Evolutionary conservation across 768 basidiomycete genomes (phyloP), one percentile per base, ranked within the genome.

Genomic region (Russula ochroleuca): DNA sequence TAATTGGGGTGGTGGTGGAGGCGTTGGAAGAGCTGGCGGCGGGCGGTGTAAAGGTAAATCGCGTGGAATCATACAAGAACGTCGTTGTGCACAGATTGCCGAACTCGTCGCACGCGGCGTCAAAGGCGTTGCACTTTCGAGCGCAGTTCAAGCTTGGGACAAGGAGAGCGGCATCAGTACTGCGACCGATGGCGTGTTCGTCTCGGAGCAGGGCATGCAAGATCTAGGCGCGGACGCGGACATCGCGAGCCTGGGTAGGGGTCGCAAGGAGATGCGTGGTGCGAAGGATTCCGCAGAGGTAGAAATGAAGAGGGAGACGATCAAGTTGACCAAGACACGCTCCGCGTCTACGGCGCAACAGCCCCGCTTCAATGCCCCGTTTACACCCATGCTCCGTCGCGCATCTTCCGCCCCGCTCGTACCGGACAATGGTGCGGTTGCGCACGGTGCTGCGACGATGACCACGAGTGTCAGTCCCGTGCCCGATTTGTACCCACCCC

Each of bases 311-410:
- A 43, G 50, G 50, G 21, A 13, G n/a, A 51, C 50, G 37, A 59
- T 57, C 57, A 63, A 40, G 35, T 8, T 56, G 31, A 28, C 28
- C 41, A 61, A 63, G 25, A 53, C 68, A 52, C 68, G 62, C 15
- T 61, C 66, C 7, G 47, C 38, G 48, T 68, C 69, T 47, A 55
- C 67, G n/a, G 57, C 52, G 14, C 72, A 71, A 48, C 38, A 59
- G 33, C 67, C 68, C 4, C 74, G 79, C 49, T 77, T 81, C 72
- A 72, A 72, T 43, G 75, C 83, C 28, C 81, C 85, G 3, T 79
- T 86, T 33, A 84, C 85, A 5, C 78, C 84, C 56, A 83, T 86
- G 83, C 84, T 82, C 76, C 85, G 79, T 72, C 85, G 87, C 57
- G 83, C 84, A 13, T 75, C 82, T 4, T 87, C 86, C 41, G 82